Evolutionary conservation across 164 flowering plant genomes (phyloP), one percentile per base, ranked within the genome.

Genomic region (Sextonia rubra): DNA sequence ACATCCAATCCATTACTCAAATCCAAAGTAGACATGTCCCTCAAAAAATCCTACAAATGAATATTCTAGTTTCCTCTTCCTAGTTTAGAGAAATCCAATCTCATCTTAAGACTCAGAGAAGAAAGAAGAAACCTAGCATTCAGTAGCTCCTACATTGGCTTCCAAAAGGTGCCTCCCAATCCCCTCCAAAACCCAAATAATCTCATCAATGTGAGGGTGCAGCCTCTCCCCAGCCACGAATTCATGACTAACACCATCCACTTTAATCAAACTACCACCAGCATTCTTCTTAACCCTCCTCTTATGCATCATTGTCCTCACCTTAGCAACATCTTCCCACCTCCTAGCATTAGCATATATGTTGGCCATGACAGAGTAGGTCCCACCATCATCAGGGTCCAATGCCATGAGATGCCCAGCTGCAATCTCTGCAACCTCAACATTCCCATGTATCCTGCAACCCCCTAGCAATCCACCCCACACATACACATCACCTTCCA

Each of bases 401-500:
- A 88, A 73, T 70, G 76, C 82, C 87, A 85, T 82, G 47, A 92
- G 75, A 12, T 76, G 85, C 81, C 82, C 72, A 0, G 94, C 91
- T 18, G 89, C 97, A 22, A 71, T 77, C 82, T 89, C 90, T 24
- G 95, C 95, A 68, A 85, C 71, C 70, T 85, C 88, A 71, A 89
- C 86, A 77, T 89, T 75, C 68, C 91, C 90, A 80, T 88, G 91
- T 26, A 83, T 80, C 60, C 87, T 77, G 73, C 98, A 91, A 9
- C 95, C 98, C 61, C 91, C 92, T 22, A 93, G 89, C 85, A 93
- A 80, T 23, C 91, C 90, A 64, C 93, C 92, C 98, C 95, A 91
- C 15, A 85, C 89, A 74, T 73, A 88, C 64, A 90, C 79, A 77
- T 93, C 93, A n/a, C 87, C 91, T 8, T 65, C 71, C 81, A 75